Base-by-base conservation (phyloP, 2,329 filamentous ascomycete genomes). In the Ascocoryne sarcoides region DNA sequence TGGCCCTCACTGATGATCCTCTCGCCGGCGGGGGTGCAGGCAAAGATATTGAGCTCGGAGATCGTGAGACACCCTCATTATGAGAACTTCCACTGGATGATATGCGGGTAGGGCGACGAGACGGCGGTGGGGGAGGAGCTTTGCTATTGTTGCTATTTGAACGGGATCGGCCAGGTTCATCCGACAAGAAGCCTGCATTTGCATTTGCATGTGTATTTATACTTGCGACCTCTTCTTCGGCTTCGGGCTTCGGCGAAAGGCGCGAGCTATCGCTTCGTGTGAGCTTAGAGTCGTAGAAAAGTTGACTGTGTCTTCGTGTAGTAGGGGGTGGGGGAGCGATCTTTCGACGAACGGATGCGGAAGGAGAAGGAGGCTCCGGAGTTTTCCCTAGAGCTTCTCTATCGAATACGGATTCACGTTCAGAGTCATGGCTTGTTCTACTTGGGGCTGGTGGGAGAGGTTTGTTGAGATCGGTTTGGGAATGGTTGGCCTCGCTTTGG, bases 401-500 rank as follows among this genome's bases (percentile, higher is more conserved):
- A 46, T 76, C 71, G 44, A 75, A 74, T 15, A 71, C 61, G 26
- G 69, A 72, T 43, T 75, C 70, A 15, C 47, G 46, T 21, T 59
- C 56, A 17, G 48, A 54, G 21, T 72, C 67, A n/a, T 60, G 54
- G 46, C 62, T 67, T 28, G 64, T 65, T 26, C 67, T 65, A 9
- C 57, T 51, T 2, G 74, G 73, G 3, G 71, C 65, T 1, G 69
- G 68, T 2, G 80, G 76, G 10, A 82, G 66, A 3, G 79, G 76
- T 51, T 82, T 83, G 57, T 78, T 76, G 19, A 74, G 58, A 49
- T 79, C 71, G 5, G 71, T 60, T 10, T 59, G 57, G 45, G 60
- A 58, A n/a, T 53, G 57, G 33, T n/a, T 16, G 18, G 15, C 16
- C 23, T 26, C 23, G 23, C 23, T 26, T 7, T 7, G 12, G 23